A percentile compares a stretch with the other conserved stretches of the same genome.
These are phyloP conservation scores for Kodamaea kaohsiungensis DNA, from an alignment of 805 yeast genomes.

Conservation along the genomic window DNA sequence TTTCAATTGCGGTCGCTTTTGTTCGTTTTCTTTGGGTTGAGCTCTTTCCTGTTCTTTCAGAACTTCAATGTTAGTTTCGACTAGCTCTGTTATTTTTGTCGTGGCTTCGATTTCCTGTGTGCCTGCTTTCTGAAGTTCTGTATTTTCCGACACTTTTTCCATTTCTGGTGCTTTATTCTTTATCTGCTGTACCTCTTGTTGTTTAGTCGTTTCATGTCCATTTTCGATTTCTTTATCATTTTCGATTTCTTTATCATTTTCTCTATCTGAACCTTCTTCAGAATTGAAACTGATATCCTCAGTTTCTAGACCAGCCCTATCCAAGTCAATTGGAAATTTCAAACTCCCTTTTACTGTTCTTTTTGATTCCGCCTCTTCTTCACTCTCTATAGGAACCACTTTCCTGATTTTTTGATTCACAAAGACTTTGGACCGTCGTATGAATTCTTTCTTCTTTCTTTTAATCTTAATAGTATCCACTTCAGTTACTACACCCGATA, in stretches of 20 bases:
- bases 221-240: background rate
- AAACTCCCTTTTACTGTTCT: background rate
- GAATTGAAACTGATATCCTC: too few species aligned
- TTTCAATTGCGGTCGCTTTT: background rate
- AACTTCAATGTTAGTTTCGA: too few species aligned
- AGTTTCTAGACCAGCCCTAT: background rate
- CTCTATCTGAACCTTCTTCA: background rate
- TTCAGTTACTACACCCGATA: background rate
- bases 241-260: background rate
- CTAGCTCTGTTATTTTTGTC: too few species aligned
- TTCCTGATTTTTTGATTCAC: background rate
- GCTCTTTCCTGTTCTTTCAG: too few species aligned
- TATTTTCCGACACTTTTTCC: background rate
- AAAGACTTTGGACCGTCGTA: background rate
- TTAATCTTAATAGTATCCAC: background rate
- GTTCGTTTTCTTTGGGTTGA: background rate
- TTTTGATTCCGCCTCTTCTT: background rate
- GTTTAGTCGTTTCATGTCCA: background rate
- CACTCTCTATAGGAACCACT: background rate
- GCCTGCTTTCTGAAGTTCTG: background rate
- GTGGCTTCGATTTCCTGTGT: too few species aligned
- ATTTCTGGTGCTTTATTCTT: too few species aligned
- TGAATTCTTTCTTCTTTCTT: background rate
- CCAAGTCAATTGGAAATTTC: background rate
- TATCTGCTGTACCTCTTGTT: background rate